Conservation (phyloP, 78 protist species). For the Bodo saltans region DNA sequence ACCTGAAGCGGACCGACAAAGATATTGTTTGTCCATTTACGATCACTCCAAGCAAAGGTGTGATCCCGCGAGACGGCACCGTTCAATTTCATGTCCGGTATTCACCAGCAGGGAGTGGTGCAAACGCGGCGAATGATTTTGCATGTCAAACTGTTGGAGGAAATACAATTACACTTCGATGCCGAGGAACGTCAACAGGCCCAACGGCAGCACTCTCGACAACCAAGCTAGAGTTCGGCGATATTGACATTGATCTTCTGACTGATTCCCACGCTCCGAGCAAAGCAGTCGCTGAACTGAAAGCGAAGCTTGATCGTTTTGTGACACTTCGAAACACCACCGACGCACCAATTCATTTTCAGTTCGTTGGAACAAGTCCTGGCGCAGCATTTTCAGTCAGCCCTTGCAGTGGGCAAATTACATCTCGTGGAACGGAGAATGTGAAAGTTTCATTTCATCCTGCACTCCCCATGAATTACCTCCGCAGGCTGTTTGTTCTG, state of each 20-base stretch:
- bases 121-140: background rate
- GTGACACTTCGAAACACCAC: too few species aligned
- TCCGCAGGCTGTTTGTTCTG: background rate
- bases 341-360: too few species aligned
- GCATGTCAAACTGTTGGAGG: background rate
- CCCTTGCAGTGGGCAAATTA: too few species aligned
- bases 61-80: background rate
- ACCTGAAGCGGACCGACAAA: background rate
- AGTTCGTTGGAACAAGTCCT: too few species aligned
- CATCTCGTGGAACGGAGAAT: background rate
- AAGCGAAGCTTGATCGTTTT: too few species aligned
- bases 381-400: too few species aligned
- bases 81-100: background rate
- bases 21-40: background rate
- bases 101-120: background rate
- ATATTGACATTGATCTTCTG: background rate
- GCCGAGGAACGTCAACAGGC: background rate
- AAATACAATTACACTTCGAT: background rate
- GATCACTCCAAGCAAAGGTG: background rate
- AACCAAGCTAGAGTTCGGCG: background rate
- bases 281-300: too few species aligned
- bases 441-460: constrained; percentile 6
- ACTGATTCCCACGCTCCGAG: too few species aligned
- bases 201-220: background rate
- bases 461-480: background rate